Percentiles rank a stretch among this genome's conserved stretches.
phyloP scores from a whole-genome alignment of 805 yeast species.

The Teunomyces stri region DNA sequence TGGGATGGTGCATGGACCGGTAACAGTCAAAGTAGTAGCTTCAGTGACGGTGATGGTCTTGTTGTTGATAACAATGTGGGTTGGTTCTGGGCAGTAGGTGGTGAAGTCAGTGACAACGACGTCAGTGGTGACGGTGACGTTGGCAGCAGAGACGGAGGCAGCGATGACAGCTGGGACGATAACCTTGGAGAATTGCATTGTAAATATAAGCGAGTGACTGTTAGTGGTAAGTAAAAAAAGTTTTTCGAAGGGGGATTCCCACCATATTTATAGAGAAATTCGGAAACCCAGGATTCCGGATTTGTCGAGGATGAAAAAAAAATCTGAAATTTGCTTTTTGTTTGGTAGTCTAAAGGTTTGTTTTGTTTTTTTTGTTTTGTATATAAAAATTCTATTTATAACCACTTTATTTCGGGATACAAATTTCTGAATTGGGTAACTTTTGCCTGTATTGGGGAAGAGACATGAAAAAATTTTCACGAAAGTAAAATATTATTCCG shows the following conservation, averaged over 20 bases:
- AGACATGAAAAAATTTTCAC: background rate
- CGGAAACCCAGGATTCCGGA: background rate
- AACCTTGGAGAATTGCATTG: conserved; percentile 38
- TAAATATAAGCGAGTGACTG: conserved; percentile 9
- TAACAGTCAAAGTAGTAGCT: conserved; percentile 80
- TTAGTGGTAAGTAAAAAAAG: background rate
- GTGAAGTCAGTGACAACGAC: conserved; percentile 66
- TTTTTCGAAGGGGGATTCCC: background rate
- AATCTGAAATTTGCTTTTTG: background rate
- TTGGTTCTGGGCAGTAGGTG: conserved; percentile 81
- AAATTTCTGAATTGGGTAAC: background rate
- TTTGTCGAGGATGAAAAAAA: background rate
- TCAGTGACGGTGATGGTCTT: conserved; percentile 71
- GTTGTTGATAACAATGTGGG: conserved; percentile 63
- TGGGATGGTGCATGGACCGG: conserved; percentile 81
- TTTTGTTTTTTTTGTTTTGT: background rate
- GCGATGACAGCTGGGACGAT: conserved; percentile 42
- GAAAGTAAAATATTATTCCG: background rate
- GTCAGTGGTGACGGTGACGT: conserved; percentile 51
- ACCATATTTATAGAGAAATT: conserved; percentile 6
- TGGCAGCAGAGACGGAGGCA: conserved; percentile 40
- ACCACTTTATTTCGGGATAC: background rate
- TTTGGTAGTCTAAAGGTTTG: background rate
- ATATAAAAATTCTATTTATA: background rate
- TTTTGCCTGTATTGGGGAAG: background rate